Evolutionary conservation across 2,329 filamentous ascomycete species (phyloP), one percentile per base, ranked within the genome.

Genomic region (Neobulgaria alba): DNA sequence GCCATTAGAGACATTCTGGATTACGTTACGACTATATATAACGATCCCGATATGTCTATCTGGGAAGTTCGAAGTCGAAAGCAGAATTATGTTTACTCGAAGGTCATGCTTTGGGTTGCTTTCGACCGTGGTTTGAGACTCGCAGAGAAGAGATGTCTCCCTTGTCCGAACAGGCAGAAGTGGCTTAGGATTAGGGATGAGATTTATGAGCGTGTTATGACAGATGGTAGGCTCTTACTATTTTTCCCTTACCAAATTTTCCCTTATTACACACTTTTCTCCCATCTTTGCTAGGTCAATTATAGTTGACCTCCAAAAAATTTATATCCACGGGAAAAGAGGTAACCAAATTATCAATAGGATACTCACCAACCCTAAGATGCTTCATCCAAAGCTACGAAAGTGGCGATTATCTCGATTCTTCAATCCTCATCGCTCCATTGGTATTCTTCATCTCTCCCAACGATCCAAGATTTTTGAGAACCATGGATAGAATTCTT

Each of bases 31-130:
- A n/a, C n/a, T n/a, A n/a, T n/a, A n/a, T n/a, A n/a, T n/a, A n/a
- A n/a, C n/a, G n/a, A n/a, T n/a, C 76, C 77, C 10, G 83, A 89
- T 56, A 87, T 87, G 82, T 86, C 81, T 2, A 89, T 88, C 53
- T 88, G 83, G 84, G 84, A 89, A 58, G 82, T 86, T 4, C 75
- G 83, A 31, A 83, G 83, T 49, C 66, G 78, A 54, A 82, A 82
- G 57, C 82, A 87, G 60, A 76, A 86, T 55, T 89, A 87, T 51
- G 76, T 80, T 10, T 89, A 88, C 61, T 85, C 79, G n/a, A 85
- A 88, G 57, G 72, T 89, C 48, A 85, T 88, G 79, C 70, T 89
- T 16, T 89, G 83, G 84, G 84, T 89, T 3, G 82, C 83, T 14
- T 77, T 89, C 47, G 84, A 89, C 57, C 77, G 83, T 4, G 83